Evolutionary conservation across 2,329 filamentous ascomycete genomes (phyloP).

Genomic region (Aspergillus sp.): DNA sequence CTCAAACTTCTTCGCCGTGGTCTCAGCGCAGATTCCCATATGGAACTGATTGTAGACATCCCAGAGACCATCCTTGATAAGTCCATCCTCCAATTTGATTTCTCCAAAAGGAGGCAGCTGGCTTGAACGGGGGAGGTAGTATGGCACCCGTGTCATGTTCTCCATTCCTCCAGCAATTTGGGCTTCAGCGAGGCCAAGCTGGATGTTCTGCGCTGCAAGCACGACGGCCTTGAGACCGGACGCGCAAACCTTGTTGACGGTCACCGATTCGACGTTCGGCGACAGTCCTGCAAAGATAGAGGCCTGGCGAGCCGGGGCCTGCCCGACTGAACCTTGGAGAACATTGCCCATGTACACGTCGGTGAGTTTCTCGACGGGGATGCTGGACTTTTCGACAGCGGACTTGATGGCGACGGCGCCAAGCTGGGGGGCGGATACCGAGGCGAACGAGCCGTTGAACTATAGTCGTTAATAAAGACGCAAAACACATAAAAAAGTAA

Average conservation of each 20-base stretch:
- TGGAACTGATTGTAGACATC: slow-evolving; percentile 97
- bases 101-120: slow-evolving; percentile 83
- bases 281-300: slow-evolving; percentile 83
- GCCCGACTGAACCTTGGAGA: slow-evolving; percentile 77
- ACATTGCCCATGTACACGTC: slow-evolving; percentile 99
- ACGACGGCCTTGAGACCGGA: slow-evolving; percentile 91
- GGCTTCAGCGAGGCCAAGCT: slow-evolving; percentile 83
- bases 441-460: slow-evolving; percentile 92
- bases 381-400: slow-evolving; percentile 79
- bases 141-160: slow-evolving; percentile 92
- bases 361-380: slow-evolving; percentile 77
- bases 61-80: slow-evolving; percentile 92
- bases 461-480: slow-evolving; percentile 37
- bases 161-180: slow-evolving; percentile 97
- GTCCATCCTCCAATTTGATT: slow-evolving; percentile 81
- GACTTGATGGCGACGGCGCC: slow-evolving; percentile 90
- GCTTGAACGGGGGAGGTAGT: slow-evolving; percentile 82
- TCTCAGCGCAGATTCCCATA: slow-evolving; percentile 97
- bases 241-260: slow-evolving; percentile 97
- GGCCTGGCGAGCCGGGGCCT: slow-evolving; percentile 90
- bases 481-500: neutral
- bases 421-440: slow-evolving; percentile 80
- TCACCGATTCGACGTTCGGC: slow-evolving; percentile 78
- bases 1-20: slow-evolving; percentile 82
- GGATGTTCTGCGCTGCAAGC: slow-evolving; percentile 90